Evolutionary conservation across 1,284 basidiomycete species (phyloP), one percentile per base, ranked within the genome.

Genomic region (Cutaneotrichosporon cyanovorans): DNA sequence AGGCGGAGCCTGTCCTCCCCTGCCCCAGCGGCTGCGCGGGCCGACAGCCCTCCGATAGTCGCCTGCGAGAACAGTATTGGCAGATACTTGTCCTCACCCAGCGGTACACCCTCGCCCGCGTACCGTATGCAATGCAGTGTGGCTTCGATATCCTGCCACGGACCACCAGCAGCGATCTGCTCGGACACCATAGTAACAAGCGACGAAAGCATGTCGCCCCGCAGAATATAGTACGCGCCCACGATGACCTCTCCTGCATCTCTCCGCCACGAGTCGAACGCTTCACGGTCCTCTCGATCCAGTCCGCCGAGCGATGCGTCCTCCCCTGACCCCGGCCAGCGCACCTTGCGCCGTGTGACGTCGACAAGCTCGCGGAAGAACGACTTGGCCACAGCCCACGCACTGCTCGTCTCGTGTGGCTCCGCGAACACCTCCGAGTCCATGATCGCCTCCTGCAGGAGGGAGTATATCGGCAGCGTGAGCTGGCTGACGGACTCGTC

Each of bases 181-280:
- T 80, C 76, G 4, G 74, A 64, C 12, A 84, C 73, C 35, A 83
- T 81, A 30, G 77, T 75, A 22, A 85, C 73, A 55, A 85, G 80
- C 56, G 77, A 84, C 1, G 74, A 76, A 19, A 91, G 74, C 80
- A 91, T 85, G 46, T 87, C 82, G 42, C 84, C 79, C 20, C 87
- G 80, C 4, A 92, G 76, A 21, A 92, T 78, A 62, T 92, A 92
- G 62, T 85, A 91, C 82, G 87, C 87, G 60, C 90, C 88, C 50
- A 92, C 85, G 22, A 93, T 77, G 2, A 87, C 87, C 69, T 93
- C 89, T 0, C 88, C 89, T 8, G 89, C 83, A 58, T 92, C 88
- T 54, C 87, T 74, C 58, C 89, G 79, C 73, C 90, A 92, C 1
- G 56, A 51, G 25, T 70, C 69, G 48, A 55, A 61, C 5, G 47